Evolutionary conservation across 1,284 basidiomycete genomes (phyloP).

Genomic region (Papiliotrema terrestris): DNA sequence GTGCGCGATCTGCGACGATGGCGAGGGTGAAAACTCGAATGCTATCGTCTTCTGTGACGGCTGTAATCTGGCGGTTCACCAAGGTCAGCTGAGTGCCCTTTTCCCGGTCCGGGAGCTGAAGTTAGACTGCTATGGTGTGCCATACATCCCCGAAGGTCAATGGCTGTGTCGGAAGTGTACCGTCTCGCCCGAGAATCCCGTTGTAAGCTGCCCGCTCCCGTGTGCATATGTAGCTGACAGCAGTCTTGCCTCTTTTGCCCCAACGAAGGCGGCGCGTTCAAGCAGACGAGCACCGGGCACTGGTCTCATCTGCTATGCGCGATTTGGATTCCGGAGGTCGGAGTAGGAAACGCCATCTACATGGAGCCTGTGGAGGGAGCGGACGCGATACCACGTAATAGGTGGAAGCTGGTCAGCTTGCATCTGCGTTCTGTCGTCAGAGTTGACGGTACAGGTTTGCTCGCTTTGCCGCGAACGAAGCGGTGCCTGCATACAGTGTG

Average conservation of each 20-base stretch:
- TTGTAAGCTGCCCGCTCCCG: constrained; percentile 58
- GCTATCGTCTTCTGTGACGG: constrained; percentile 99
- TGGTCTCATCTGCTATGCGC: constrained; percentile 98
- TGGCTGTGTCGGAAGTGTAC: constrained; percentile 99
- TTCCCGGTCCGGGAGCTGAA: constrained; percentile 6
- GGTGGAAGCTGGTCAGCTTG: constrained; percentile 83
- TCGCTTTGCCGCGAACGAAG: constrained; percentile 74
- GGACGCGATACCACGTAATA: constrained; percentile 79
- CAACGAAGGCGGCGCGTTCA: constrained; percentile 96
- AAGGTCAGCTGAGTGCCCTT: constrained; percentile 58
- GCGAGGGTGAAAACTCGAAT: constrained; percentile 97
- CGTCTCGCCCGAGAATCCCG: constrained; percentile 92
- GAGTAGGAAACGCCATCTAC: constrained; percentile 90
- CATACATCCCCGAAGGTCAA: constrained; percentile 98
- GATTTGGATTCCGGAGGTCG: constrained; percentile 96
- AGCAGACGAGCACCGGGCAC: constrained; percentile 87
- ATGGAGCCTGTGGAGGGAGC: constrained; percentile 97
- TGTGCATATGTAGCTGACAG: background rate
- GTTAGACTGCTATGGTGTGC: constrained; percentile 95
- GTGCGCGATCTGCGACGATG: constrained; percentile 96
- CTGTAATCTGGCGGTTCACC: constrained; percentile 97
- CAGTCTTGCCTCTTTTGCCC: constrained; percentile 92
- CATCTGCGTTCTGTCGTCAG: constrained; percentile 37
- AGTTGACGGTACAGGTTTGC: constrained; percentile 63
- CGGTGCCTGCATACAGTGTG: constrained; percentile 97